Conservation (phyloP, 2,329 filamentous ascomycete species). For the Fusarium sp. region DNA sequence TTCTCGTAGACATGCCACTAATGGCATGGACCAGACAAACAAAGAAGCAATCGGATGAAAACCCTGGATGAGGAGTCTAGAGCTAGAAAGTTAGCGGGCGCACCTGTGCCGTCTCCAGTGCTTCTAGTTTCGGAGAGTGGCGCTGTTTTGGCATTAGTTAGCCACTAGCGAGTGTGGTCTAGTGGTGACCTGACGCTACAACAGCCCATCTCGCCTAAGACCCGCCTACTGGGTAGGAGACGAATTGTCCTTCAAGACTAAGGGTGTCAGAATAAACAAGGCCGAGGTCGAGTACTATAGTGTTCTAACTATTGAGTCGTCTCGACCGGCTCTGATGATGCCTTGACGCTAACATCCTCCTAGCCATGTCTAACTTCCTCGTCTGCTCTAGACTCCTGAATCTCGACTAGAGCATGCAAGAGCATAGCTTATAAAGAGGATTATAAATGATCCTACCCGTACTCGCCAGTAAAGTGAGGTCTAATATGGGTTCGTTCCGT, state of each 20-base stretch:
- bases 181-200: neutral
- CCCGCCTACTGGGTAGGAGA: too few relatives aligned
- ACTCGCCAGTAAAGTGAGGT: neutral
- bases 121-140: neutral
- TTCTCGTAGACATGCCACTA: neutral
- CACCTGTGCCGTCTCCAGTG: neutral
- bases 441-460: neutral
- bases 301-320: neutral
- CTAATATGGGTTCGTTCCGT: neutral
- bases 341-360: neutral
- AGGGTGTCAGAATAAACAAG: neutral
- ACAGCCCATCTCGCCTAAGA: neutral
- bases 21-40: neutral
- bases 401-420: neutral
- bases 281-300: rapidly evolving
- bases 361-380: neutral
- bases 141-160: neutral
- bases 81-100: neutral
- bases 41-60: neutral
- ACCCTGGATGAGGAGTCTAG: neutral
- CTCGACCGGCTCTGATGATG: neutral
- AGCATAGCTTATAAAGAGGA: neutral
- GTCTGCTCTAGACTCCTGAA: neutral
- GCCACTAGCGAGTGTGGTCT: neutral
- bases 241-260: neutral